Evolutionary conservation across 2,329 filamentous ascomycete genomes (phyloP).

Genomic region (Leptographium lundbergii): DNA sequence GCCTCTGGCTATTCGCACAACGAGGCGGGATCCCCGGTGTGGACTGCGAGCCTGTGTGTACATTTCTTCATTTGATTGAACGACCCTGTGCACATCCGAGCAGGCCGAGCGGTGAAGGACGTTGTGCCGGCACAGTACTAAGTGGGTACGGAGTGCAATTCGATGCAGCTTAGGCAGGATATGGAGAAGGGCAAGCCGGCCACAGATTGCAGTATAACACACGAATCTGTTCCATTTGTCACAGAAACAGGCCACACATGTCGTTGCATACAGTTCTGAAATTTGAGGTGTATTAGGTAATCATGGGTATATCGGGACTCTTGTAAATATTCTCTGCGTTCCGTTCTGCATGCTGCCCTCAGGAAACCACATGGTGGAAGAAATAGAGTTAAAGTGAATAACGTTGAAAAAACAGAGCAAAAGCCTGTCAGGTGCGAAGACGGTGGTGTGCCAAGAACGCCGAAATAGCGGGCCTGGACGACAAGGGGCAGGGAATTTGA

Average conservation of each 20-base stretch:
- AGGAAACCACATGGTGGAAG: neutral
- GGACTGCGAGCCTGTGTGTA: neutral
- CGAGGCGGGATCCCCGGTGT: neutral
- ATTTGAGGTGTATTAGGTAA: neutral
- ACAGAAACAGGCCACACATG: neutral
- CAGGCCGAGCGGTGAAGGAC: neutral
- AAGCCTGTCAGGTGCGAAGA: neutral
- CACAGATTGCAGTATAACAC: neutral
- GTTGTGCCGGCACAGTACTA: neutral
- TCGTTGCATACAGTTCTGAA: too few species aligned
- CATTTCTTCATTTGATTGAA: neutral
- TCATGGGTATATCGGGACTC: neutral
- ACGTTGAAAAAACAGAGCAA: neutral
- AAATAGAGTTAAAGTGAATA: neutral
- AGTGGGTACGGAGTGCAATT: neutral
- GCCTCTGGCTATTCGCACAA: neutral
- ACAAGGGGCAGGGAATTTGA: neutral
- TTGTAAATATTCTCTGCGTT: neutral
- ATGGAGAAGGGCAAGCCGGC: neutral
- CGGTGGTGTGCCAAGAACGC: neutral
- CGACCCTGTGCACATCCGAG: neutral
- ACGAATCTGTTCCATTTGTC: neutral
- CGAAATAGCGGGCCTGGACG: neutral
- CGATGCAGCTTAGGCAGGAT: neutral
- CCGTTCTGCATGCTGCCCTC: neutral